phyloP scores from a whole-genome alignment of 106 monocot species.

The Allium sativum region DNA sequence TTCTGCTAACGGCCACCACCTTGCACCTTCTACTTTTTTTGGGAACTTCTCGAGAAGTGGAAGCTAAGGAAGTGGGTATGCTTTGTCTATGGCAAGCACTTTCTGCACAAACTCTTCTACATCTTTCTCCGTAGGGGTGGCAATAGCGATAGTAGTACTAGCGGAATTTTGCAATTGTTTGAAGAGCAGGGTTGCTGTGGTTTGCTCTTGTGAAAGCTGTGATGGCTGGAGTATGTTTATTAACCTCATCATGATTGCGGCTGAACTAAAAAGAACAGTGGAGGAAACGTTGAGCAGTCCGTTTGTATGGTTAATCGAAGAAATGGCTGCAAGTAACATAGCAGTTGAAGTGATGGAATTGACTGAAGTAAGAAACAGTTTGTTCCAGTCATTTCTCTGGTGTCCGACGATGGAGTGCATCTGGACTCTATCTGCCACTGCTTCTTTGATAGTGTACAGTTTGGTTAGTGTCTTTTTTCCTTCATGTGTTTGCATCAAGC shows the following conservation, averaged over 20 bases:
- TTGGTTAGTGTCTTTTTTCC: background rate
- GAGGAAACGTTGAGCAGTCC: background rate
- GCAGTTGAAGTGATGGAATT: constrained; percentile 38
- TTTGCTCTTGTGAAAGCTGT: constrained; percentile 35
- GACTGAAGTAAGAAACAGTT: constrained; percentile 39
- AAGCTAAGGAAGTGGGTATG: constrained; percentile 54
- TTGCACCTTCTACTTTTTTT: constrained; percentile 33
- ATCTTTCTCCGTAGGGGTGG: constrained; percentile 7
- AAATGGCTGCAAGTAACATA: constrained; percentile 32
- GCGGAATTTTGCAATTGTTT: constrained; percentile 46
- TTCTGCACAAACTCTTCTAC: constrained; percentile 43
- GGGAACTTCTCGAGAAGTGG: constrained; percentile 78
- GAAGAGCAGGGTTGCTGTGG: constrained; percentile 60
- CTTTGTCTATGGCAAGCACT: constrained; percentile 61
- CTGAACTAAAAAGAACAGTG: constrained; percentile 5
- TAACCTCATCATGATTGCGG: background rate
- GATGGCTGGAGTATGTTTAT: background rate
- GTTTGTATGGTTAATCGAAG: background rate
- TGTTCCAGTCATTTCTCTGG: constrained; percentile 54
- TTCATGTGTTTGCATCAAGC: background rate
- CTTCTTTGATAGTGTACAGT: constrained; percentile 25
- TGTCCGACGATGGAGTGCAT: constrained; percentile 43
- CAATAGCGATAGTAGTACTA: constrained; percentile 8
- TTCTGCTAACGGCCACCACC: constrained; percentile 54
- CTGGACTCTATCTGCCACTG: constrained; percentile 35